Evolutionary conservation across 2,329 filamentous ascomycete genomes (phyloP).

Genomic region (Pestalotiopsis sp.): DNA sequence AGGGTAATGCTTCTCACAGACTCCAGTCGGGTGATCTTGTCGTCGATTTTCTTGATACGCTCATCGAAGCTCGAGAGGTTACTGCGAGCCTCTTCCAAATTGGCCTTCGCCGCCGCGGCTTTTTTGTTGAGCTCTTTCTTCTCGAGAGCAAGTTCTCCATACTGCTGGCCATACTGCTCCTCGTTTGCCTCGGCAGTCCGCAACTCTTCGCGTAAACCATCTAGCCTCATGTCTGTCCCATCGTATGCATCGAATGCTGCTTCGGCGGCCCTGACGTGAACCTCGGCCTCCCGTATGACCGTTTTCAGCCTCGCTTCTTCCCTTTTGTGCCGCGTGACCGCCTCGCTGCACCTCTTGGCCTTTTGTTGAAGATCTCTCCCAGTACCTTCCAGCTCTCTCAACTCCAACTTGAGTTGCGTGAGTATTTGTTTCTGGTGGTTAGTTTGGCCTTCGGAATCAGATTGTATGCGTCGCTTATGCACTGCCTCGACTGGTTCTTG

Average conservation of each 20-base stretch:
- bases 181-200: conserved; percentile 48
- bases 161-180: conserved; percentile 57
- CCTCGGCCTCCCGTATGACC: conserved; percentile 61
- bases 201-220: conserved; percentile 61
- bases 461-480: conserved; percentile 72
- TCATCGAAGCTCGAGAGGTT: conserved; percentile 42
- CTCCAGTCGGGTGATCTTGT: conserved; percentile 52
- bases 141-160: conserved; percentile 51
- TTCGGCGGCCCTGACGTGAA: conserved; percentile 54
- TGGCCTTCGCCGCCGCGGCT: conserved; percentile 42
- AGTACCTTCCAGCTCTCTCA: conserved; percentile 53
- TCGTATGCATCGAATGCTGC: conserved; percentile 69
- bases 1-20: conserved; percentile 57
- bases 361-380: conserved; percentile 50
- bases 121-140: conserved; percentile 51
- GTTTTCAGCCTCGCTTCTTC: conserved; percentile 47
- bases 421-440: conserved; percentile 51
- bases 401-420: conserved; percentile 57
- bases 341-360: conserved; percentile 48
- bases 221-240: conserved; percentile 69
- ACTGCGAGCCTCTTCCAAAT: conserved; percentile 34
- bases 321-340: conserved; percentile 50
- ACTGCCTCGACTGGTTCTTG: conserved; percentile 31
- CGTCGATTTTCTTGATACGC: conserved; percentile 57
- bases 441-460: conserved; percentile 72